A percentile compares a stretch with the other conserved stretches of the same genome.
Evolutionary conservation across 768 basidiomycete species (phyloP).

Genomic region (Pulveroboletus frians): DNA sequence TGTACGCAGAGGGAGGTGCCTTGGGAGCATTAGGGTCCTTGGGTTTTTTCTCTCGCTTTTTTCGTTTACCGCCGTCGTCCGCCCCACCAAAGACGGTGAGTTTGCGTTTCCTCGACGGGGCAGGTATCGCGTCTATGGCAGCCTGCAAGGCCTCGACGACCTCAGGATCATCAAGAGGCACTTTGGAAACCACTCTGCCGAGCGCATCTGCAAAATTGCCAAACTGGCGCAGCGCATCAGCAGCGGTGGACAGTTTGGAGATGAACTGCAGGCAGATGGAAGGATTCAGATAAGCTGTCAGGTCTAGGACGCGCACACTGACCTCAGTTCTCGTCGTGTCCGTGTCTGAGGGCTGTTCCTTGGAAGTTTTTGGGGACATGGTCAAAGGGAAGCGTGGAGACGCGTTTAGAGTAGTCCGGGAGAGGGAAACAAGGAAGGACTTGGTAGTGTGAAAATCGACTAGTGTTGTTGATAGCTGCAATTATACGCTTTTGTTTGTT

Average conservation of each 20-base stretch:
- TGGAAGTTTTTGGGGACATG: conserved; percentile 25
- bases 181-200: conserved; percentile 42
- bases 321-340: conserved; percentile 31
- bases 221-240: conserved; percentile 58
- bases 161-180: conserved; percentile 30
- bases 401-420: conserved; percentile 24
- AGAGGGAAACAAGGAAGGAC: conserved; percentile 33
- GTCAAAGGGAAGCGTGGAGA: conserved; percentile 10
- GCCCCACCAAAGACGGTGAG: conserved; percentile 24
- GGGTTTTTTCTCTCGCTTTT: conserved; percentile 48
- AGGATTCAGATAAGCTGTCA: conserved; percentile 15
- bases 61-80: conserved; percentile 35
- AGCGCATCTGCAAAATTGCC: conserved; percentile 59
- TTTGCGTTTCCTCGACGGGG: conserved; percentile 51
- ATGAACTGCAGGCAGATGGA: conserved; percentile 44
- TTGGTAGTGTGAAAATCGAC: conserved; percentile 38
- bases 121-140: conserved; percentile 30
- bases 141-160: conserved; percentile 25
- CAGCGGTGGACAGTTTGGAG: conserved; percentile 49
- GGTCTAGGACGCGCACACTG: conserved; percentile 11
- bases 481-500: conserved; percentile 39
- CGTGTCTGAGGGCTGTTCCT: conserved; percentile 23
- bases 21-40: conserved; percentile 94
- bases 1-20: conserved; percentile 87
- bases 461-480: conserved; percentile 35